Base-by-base conservation (phyloP, 1,139 yeast genomes). In the Protomyces inouyei region DNA sequence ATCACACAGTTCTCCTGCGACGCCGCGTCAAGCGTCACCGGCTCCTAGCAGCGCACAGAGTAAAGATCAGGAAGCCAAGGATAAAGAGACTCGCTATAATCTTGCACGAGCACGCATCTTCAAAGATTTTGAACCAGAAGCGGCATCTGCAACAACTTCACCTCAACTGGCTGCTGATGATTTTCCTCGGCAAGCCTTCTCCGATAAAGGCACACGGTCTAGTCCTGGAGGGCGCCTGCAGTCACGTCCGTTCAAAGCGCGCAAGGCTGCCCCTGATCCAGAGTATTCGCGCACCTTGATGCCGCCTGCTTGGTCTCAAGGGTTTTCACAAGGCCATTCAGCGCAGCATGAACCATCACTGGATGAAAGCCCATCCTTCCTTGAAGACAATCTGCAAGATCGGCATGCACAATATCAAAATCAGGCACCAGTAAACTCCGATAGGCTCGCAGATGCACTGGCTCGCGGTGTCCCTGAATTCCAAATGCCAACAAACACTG, bases 101-200 rank as follows among this genome's bases (percentile, higher is more conserved):
- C 60, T 55, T 53, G 65, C 66, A 10, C 55, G 59, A 23, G 65
- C 65, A 6, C 52, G 56, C 38, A 60, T 60, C 9, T 60, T 60
- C 55, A 51, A 60, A 28, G 64, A 56, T 9, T 56, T 60, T 25
- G 64, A 60, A 35, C 48, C 48, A n/a, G 48, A 43, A 54, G 43
- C 16, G 5, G 43, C 16, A 3, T 12, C 14, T 5, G 55, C 25
- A 14, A 23, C 43, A 2, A 21, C 25, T n/a, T 12, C 48, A 36
- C 36, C 35, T 18, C 14, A 10, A 6, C 25, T 21, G 12, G 48
- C 23, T 18, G 21, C 48, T 4, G 48, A 18, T 16, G 48, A n/a
- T 1, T 4, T 43, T 16, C 23, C 12, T 16, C 14, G 14, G 5
- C 23, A n/a, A 3, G 23, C 18, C 2, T 9, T 18, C n/a, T 14